These are phyloP conservation scores for Breviolum minutum DNA, from an alignment of 73 alveolate species.

Conservation along the genomic window DNA sequence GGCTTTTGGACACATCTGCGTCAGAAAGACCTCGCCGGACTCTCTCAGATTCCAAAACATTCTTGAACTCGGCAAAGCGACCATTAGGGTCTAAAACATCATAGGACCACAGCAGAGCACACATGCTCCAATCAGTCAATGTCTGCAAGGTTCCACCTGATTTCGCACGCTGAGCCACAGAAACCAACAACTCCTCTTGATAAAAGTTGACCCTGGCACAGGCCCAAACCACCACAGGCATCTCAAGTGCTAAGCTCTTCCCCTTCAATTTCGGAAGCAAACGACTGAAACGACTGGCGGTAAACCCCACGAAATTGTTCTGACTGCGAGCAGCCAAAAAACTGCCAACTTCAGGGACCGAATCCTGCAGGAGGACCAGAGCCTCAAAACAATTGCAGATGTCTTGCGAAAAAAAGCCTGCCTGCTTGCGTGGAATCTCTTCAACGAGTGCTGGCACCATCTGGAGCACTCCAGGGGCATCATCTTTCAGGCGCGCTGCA, in stretches of 20 bases:
- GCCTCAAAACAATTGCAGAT: too few relatives aligned
- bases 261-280: not conserved
- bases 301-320: not conserved
- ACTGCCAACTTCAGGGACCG: not conserved
- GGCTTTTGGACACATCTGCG: not conserved
- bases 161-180: not conserved
- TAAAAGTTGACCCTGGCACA: not conserved
- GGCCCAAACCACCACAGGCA: conserved; percentile 32
- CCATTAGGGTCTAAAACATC: not conserved
- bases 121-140: not conserved
- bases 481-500: not conserved
- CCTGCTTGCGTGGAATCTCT: too few relatives aligned
- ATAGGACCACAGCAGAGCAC: conserved; percentile 2
- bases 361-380: not conserved
- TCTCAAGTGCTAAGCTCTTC: not conserved
- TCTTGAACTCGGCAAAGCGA: not conserved
- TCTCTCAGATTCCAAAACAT: not conserved
- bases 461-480: too few relatives aligned
- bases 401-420: too few relatives aligned
- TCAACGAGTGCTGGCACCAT: not conserved
- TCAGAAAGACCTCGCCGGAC: not conserved
- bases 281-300: not conserved
- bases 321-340: not conserved
- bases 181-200: not conserved
- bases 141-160: not conserved